These are phyloP conservation scores for Suillus sp. DNA, from an alignment of 768 basidiomycete species.

Conservation along the genomic window DNA sequence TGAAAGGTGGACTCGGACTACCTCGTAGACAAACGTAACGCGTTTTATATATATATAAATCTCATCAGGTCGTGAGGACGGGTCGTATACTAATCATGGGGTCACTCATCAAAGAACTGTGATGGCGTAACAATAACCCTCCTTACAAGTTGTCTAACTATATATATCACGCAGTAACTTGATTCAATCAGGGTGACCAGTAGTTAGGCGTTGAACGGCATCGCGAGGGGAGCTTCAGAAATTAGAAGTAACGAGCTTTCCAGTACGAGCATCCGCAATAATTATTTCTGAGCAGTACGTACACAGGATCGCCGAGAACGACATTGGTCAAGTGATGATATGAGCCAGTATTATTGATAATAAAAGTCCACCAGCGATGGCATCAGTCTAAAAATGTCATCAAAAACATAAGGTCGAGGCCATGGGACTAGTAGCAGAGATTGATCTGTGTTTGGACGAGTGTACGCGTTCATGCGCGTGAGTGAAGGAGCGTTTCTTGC, in stretches of 20 bases:
- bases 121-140: neutral
- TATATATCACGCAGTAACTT: neutral
- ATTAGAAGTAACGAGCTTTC: neutral
- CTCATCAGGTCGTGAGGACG: neutral
- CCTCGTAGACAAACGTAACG: neutral
- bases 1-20: neutral
- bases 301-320: slow-evolving; percentile 92
- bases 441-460: neutral
- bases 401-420: slow-evolving; percentile 73
- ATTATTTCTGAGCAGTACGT: slow-evolving; percentile 80
- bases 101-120: neutral
- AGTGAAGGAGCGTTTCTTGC: neutral
- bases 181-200: neutral
- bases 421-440: slow-evolving; percentile 40
- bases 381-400: slow-evolving; percentile 89
- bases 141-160: neutral
- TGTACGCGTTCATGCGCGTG: neutral
- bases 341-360: slow-evolving; percentile 92
- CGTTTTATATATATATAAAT: neutral
- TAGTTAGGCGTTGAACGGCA: neutral
- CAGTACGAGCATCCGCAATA: neutral
- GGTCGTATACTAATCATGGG: neutral
- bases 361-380: slow-evolving; percentile 88
- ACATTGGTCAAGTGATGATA: slow-evolving; percentile 91
- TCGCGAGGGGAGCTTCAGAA: too few species aligned